These are phyloP conservation scores for Madurella mycetomatis DNA, from an alignment of 2,329 filamentous ascomycete species.

Conservation along the genomic window DNA sequence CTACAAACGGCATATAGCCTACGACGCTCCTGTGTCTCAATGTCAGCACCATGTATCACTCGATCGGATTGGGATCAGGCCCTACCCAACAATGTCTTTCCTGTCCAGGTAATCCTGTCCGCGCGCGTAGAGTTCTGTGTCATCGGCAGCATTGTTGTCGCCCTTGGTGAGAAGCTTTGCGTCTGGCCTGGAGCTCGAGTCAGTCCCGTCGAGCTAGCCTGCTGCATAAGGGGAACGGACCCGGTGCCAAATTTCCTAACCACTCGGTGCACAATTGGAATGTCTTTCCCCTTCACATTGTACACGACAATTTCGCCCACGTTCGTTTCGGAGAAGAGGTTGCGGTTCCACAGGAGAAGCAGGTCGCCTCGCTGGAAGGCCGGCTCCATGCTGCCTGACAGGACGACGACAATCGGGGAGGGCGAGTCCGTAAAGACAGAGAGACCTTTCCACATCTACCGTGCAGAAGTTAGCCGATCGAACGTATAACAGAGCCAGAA, in stretches of 20 bases:
- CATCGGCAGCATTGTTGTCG: slow-evolving; percentile 92
- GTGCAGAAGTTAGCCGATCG: slow-evolving; percentile 18
- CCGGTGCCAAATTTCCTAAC: slow-evolving; percentile 67
- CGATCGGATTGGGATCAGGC: background rate
- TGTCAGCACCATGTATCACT: slow-evolving; percentile 10
- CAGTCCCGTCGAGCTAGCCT: background rate
- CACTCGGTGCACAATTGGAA: slow-evolving; percentile 93
- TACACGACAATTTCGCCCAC: slow-evolving; percentile 53
- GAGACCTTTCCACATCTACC: slow-evolving; percentile 78
- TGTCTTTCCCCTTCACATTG: slow-evolving; percentile 89
- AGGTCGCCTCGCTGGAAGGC: slow-evolving; percentile 76
- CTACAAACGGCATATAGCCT: slow-evolving; percentile 89
- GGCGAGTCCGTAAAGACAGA: slow-evolving; percentile 72
- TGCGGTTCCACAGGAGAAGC: slow-evolving; percentile 72
- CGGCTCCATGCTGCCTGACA: slow-evolving; percentile 79
- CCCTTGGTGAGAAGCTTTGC: slow-evolving; percentile 90
- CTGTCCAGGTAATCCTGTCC: slow-evolving; percentile 85
- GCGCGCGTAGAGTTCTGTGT: slow-evolving; percentile 80
- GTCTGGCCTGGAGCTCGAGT: slow-evolving; percentile 37
- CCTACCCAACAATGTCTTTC: slow-evolving; percentile 80
- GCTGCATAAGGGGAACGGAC: slow-evolving; percentile 33
- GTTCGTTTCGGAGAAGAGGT: slow-evolving; percentile 50
- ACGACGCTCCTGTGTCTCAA: slow-evolving; percentile 53
- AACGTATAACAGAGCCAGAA: background rate
- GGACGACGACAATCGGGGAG: slow-evolving; percentile 76